phyloP scores from a whole-genome alignment of 805 yeast species.

The Saccharomycopsis microspora region DNA sequence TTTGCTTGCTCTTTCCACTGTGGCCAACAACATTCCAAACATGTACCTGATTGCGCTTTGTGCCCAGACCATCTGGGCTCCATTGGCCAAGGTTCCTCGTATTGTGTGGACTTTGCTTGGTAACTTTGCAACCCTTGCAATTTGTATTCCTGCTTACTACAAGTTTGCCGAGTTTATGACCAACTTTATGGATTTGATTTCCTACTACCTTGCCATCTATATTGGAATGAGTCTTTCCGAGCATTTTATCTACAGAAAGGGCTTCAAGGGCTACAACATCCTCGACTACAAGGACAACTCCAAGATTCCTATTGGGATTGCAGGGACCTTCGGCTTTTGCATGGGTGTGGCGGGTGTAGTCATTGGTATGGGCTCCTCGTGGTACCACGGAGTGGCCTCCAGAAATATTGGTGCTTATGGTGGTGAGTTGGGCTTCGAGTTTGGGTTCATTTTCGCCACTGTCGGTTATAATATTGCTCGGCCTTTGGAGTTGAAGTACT shows the following conservation, averaged over 20 bases:
- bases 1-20: constrained; percentile 71
- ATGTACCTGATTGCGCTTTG: constrained; percentile 84
- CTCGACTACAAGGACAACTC: constrained; percentile 46
- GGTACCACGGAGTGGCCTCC: constrained; percentile 71
- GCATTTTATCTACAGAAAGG: constrained; percentile 69
- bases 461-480: constrained; percentile 49
- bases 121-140: constrained; percentile 67
- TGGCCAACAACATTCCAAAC: constrained; percentile 88
- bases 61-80: constrained; percentile 77
- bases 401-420: constrained; percentile 47
- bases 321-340: constrained; percentile 70
- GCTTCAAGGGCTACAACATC: constrained; percentile 49
- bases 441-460: constrained; percentile 58
- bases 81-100: constrained; percentile 68
- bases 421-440: constrained; percentile 81
- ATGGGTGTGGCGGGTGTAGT: constrained; percentile 82
- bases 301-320: constrained; percentile 61
- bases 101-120: constrained; percentile 71
- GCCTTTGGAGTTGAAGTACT: constrained; percentile 58
- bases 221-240: constrained; percentile 66
- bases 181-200: constrained; percentile 85
- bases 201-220: constrained; percentile 84
- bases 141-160: constrained; percentile 83
- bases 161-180: constrained; percentile 61
- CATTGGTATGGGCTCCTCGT: constrained; percentile 77